Conservation (phyloP, 768 basidiomycete genomes). For the Pisolithus albus region DNA sequence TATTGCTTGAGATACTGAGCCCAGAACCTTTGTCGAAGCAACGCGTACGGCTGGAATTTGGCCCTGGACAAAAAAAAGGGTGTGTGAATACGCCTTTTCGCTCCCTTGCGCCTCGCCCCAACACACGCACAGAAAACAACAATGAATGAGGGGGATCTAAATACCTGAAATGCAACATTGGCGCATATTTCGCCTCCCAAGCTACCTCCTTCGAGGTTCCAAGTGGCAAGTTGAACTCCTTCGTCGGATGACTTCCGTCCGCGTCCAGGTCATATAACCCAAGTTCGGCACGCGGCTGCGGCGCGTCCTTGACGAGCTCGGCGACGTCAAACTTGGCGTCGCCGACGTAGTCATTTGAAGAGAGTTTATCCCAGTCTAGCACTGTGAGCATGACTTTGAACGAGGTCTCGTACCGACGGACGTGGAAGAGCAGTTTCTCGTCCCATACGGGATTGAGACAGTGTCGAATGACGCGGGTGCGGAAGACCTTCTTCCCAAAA, state of each 20-base stretch:
- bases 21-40: slow-evolving; percentile 89
- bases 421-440: slow-evolving; percentile 93
- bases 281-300: slow-evolving; percentile 54
- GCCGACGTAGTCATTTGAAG: slow-evolving; percentile 84
- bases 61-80: slow-evolving; percentile 43
- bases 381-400: slow-evolving; percentile 78
- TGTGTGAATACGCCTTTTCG: not conserved
- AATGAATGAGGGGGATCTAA: too few species aligned
- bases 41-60: slow-evolving; percentile 92
- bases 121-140: slow-evolving; percentile 8
- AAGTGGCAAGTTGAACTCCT: slow-evolving; percentile 63
- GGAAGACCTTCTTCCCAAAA: slow-evolving; percentile 95
- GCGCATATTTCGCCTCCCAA: slow-evolving; percentile 71
- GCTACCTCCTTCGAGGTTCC: slow-evolving; percentile 51
- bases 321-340: slow-evolving; percentile 65
- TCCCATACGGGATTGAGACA: slow-evolving; percentile 86
- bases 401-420: slow-evolving; percentile 74
- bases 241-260: slow-evolving; percentile 46
- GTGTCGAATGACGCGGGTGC: slow-evolving; percentile 84
- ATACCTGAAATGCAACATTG: slow-evolving; percentile 62
- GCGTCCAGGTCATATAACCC: slow-evolving; percentile 34
- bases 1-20: slow-evolving; percentile 82
- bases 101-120: not conserved
- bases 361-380: slow-evolving; percentile 95
- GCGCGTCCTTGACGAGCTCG: slow-evolving; percentile 60